Evolutionary conservation across 2,329 filamentous ascomycete genomes (phyloP), one percentile per base, ranked within the genome.

Genomic region (Monilinia fructigena): DNA sequence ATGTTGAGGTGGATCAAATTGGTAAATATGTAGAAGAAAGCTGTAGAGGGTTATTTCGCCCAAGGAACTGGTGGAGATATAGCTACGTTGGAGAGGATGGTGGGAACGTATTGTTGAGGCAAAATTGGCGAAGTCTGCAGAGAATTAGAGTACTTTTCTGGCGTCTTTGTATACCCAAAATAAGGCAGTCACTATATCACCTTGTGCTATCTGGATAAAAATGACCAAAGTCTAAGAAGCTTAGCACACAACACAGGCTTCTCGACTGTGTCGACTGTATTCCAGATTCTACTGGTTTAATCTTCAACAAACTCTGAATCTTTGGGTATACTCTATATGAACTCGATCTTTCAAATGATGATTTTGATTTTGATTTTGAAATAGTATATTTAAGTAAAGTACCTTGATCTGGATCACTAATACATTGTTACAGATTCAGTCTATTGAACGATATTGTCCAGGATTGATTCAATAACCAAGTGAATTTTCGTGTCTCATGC

Each of bases 21-120:
- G 86, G 86, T 62, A 94, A 94, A 80, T 93, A 93, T 74, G 90
- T 92, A 2, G 90, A 93, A 93, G 81, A 97, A 97, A 86, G 94
- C 91, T 70, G 87, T 97, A 66, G 84, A 88, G 26, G 92, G 89
- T 10, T 95, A 93, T 78, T 87, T 97, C 68, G 83, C 86, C n/a
- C 74, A 78, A 63, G 79, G 81, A 20, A 82, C 82, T 42, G 81
- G 80, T 58, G 81, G 80, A 75, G 78, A 82, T 6, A 81, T 83
- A 59, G 82, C 84, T 2, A 80, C 89, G 47, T 75, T 93, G 70
- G 86, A 91, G 79, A 90, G 89, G 79, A 86, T 92, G 79, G 88
- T 93, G 12, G 12, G 82, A 87, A 74, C 86, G 86, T 72, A 83
- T 96, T 69, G 88, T 97, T 18, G 89, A 92, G 47, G 86, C 90